These are phyloP conservation scores for Leptographium radiaticola DNA, from an alignment of 2,329 filamentous ascomycete genomes.

Conservation along the genomic window DNA sequence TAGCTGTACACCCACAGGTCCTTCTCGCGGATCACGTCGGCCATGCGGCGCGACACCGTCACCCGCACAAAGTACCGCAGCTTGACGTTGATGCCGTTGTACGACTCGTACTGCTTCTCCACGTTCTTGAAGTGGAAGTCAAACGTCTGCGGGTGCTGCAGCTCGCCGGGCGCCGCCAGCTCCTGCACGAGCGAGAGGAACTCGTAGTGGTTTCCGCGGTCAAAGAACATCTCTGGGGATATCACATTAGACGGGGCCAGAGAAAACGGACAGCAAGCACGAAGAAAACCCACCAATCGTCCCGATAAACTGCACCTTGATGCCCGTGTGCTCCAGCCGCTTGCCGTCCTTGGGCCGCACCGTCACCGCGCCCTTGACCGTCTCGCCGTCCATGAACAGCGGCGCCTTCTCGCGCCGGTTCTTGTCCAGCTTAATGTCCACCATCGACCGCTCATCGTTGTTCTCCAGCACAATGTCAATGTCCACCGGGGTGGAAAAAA, in stretches of 20 bases:
- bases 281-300: slow-evolving; percentile 60
- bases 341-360: slow-evolving; percentile 96
- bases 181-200: slow-evolving; percentile 96
- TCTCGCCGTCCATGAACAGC: slow-evolving; percentile 95
- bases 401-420: slow-evolving; percentile 93
- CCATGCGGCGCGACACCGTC: slow-evolving; percentile 92
- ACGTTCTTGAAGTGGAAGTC: slow-evolving; percentile 99
- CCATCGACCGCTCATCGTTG: slow-evolving; percentile 83
- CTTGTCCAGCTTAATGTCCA: slow-evolving; percentile 98
- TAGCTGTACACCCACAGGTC: slow-evolving; percentile 99
- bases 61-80: slow-evolving; percentile 96
- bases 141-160: slow-evolving; percentile 96
- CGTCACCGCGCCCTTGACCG: slow-evolving; percentile 90
- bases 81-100: slow-evolving; percentile 99
- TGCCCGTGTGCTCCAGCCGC: slow-evolving; percentile 91
- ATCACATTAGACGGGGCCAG: no score
- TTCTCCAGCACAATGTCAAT: slow-evolving; percentile 98
- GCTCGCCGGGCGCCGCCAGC: slow-evolving; percentile 88
- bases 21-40: slow-evolving; percentile 96
- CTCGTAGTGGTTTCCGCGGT: slow-evolving; percentile 97
- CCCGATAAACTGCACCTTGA: slow-evolving; percentile 99
- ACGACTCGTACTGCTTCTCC: slow-evolving; percentile 99
- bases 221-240: slow-evolving; percentile 93
- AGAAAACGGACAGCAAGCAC: neutral
- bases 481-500: slow-evolving; percentile 95